phyloP scores from a whole-genome alignment of 1,284 basidiomycete species.

The Schizophyllum amplum region DNA sequence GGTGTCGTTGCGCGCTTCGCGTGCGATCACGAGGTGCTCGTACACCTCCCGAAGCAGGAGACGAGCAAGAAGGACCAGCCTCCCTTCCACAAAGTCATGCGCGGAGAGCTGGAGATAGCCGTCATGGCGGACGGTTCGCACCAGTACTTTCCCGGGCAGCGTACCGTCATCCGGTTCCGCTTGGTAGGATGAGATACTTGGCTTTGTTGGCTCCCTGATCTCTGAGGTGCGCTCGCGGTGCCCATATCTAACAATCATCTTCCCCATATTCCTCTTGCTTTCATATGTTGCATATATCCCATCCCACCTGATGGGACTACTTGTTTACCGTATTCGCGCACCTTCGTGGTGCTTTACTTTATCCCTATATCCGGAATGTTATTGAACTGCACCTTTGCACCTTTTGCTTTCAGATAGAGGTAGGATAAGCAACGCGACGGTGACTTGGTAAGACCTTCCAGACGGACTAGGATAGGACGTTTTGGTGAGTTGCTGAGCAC shows the following conservation, averaged over 20 bases:
- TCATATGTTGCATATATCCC: not conserved
- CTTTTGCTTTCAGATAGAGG: too few species aligned
- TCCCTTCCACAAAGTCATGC: slow-evolving; percentile 22
- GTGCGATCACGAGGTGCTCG: slow-evolving; percentile 26
- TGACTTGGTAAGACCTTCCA: too few species aligned
- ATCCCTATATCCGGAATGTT: not conserved
- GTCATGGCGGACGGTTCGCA: slow-evolving; percentile 45
- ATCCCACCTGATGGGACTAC: not conserved
- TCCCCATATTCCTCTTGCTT: not conserved
- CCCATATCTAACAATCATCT: not conserved
- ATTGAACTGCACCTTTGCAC: too few species aligned
- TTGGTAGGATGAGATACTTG: slow-evolving; percentile 33
- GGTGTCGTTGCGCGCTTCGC: slow-evolving; percentile 32
- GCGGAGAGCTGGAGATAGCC: slow-evolving; percentile 42
- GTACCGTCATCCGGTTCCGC: slow-evolving; percentile 41
- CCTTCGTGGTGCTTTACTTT: not conserved
- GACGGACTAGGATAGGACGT: too few species aligned
- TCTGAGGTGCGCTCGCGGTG: not conserved
- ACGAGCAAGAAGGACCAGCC: slow-evolving; percentile 8
- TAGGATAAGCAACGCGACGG: too few species aligned
- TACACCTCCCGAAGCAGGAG: slow-evolving; percentile 17
- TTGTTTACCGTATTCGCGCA: not conserved
- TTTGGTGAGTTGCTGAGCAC: too few species aligned
- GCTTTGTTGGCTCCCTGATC: not conserved
- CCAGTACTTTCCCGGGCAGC: slow-evolving; percentile 38